Conservation (phyloP, 129 eudicot genomes). For the Flaveria brownii region DNA sequence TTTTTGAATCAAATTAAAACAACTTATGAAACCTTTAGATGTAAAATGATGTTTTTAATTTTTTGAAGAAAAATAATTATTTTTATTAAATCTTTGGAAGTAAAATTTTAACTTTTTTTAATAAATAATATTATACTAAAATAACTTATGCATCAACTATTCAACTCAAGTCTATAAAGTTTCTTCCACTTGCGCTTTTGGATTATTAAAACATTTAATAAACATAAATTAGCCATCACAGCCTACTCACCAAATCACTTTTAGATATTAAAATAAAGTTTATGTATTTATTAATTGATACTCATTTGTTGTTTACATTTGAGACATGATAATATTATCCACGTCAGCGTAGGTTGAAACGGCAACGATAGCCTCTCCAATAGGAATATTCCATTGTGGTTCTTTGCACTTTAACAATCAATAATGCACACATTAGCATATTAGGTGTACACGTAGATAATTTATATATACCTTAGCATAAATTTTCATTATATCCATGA, state of each 20-base stretch:
- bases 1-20: too few relatives aligned
- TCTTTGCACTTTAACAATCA: background rate
- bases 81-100: too few relatives aligned
- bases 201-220: background rate
- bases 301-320: background rate
- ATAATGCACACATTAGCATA: background rate
- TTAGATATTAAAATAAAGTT: background rate
- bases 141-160: background rate
- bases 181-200: background rate
- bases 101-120: too few relatives aligned
- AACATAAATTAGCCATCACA: background rate
- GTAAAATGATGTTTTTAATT: too few relatives aligned
- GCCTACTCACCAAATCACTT: background rate
- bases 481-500: too few relatives aligned
- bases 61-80: too few relatives aligned
- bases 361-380: slow-evolving; percentile 4
- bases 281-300: slow-evolving; percentile 5
- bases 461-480: too few relatives aligned
- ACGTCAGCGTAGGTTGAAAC: slow-evolving; percentile 8
- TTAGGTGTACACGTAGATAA: background rate
- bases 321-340: slow-evolving; percentile 8
- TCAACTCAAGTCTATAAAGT: background rate
- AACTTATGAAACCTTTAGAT: too few relatives aligned
- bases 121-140: background rate
- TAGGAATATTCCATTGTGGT: slow-evolving; percentile 17